Evolutionary conservation across 768 basidiomycete species (phyloP), one percentile per base, ranked within the genome.

Genomic region (Russula sp.): DNA sequence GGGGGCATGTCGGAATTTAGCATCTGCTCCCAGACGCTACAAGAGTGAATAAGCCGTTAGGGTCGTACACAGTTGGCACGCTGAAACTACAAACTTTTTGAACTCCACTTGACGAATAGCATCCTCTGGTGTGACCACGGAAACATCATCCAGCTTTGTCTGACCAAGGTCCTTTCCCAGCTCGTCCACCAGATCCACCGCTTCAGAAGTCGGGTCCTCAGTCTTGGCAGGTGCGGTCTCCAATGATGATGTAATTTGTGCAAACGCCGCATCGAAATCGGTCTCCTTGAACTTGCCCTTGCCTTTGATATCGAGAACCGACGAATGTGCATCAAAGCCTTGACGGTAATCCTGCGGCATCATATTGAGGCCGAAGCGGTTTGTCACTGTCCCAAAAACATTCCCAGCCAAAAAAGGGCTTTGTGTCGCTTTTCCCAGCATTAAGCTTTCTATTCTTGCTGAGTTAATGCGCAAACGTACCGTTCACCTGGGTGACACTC

Each of bases 251-350:
- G 77, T 76, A 2, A 80, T 76, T 67, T 87, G 81, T 11, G 84
- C 86, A 73, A 93, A 92, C 10, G 90, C 90, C n/a, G 86, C 86
- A 66, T 93, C 90, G 60, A 92, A 90, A 71, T 90, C 90, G 5
- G 81, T 82, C 56, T 91, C 87, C 59, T 81, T 79, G 18, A 78
- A 83, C 70, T 92, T 94, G 2, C 88, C 90, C 71, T 96, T 98
- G 14, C 85, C 88, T 67, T 85, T 83, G 5, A 25, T 64, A 64
- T 56, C 68, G 47, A 62, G 41, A 29, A 55, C 38, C 14, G n/a
- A 43, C 41, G 49, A 16, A 22, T 29, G 47, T n/a, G 13, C 60
- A 65, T 69, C 58, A 60, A 65, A 60, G 57, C 65, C 66, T 50
- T 65, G 65, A 38, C n/a, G 48, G 63, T 63, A 68, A 42, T 29